These are phyloP conservation scores for Elaphomyces granulatus DNA, from an alignment of 495 filamentous ascomycete species.

Conservation along the genomic window DNA sequence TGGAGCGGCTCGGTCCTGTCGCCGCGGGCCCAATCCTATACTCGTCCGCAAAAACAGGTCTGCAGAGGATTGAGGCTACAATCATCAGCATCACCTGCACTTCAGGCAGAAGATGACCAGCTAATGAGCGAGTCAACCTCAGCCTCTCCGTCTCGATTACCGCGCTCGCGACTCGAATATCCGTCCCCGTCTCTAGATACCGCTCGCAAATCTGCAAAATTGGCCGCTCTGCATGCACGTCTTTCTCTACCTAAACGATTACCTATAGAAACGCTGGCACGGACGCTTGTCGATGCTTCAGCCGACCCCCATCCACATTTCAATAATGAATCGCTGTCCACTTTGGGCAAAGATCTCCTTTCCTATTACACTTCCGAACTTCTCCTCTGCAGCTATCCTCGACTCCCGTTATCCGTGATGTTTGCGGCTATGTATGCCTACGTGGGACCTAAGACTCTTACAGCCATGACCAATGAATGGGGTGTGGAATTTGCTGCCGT, in stretches of 20 bases:
- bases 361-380: slow-evolving; percentile 78
- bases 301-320: slow-evolving; percentile 61
- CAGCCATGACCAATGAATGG: slow-evolving; percentile 64
- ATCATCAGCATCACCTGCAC: slow-evolving; percentile 24
- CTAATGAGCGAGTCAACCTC: slow-evolving; percentile 11
- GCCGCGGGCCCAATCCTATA: slow-evolving; percentile 34
- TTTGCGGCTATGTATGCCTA: slow-evolving; percentile 75
- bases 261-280: slow-evolving; percentile 72
- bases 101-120: slow-evolving; percentile 16
- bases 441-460: slow-evolving; percentile 54
- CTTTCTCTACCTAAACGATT: slow-evolving; percentile 68
- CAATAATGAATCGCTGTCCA: slow-evolving; percentile 71
- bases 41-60: slow-evolving; percentile 31
- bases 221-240: slow-evolving; percentile 85
- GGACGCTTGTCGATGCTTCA: slow-evolving; percentile 69
- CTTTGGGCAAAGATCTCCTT: slow-evolving; percentile 68
- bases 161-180: slow-evolving; percentile 21
- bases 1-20: slow-evolving; percentile 58
- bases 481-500: slow-evolving; percentile 72
- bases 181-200: slow-evolving; percentile 53
- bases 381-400: slow-evolving; percentile 74
- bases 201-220: slow-evolving; percentile 69
- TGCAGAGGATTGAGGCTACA: slow-evolving; percentile 23
- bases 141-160: slow-evolving; percentile 10
- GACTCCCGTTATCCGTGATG: slow-evolving; percentile 69